phyloP scores from a whole-genome alignment of 2,329 filamentous ascomycete genomes.

The Metarhizium brunneum region DNA sequence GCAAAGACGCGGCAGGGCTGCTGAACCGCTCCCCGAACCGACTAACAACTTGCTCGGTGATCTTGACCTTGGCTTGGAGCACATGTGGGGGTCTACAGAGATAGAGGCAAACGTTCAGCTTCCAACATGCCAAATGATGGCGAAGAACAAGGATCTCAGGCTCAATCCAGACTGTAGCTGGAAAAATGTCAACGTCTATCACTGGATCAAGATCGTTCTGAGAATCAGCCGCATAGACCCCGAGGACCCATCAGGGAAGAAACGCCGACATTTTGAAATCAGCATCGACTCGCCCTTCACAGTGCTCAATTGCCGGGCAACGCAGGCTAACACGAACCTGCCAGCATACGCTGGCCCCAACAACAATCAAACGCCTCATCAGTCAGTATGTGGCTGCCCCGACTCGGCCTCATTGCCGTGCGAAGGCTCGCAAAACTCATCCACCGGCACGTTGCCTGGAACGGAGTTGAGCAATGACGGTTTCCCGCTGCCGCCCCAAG shows the following conservation, averaged over 20 bases:
- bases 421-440: slow-evolving; percentile 60
- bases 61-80: slow-evolving; percentile 59
- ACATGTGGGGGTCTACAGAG: slow-evolving; percentile 77
- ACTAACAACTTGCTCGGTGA: slow-evolving; percentile 72
- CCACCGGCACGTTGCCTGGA: slow-evolving; percentile 37
- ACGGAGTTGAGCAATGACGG: slow-evolving; percentile 24
- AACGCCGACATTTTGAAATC: slow-evolving; percentile 86
- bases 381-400: slow-evolving; percentile 45
- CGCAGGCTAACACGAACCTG: slow-evolving; percentile 76
- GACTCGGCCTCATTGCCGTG: slow-evolving; percentile 41
- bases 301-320: slow-evolving; percentile 87
- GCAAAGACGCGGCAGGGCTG: slow-evolving; percentile 26
- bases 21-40: slow-evolving; percentile 37
- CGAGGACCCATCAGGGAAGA: slow-evolving; percentile 59
- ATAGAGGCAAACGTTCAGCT: slow-evolving; percentile 92
- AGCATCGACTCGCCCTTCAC: slow-evolving; percentile 94
- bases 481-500: slow-evolving; percentile 41
- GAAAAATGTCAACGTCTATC: slow-evolving; percentile 86
- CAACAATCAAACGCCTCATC: slow-evolving; percentile 33
- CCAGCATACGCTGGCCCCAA: slow-evolving; percentile 62
- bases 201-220: slow-evolving; percentile 98
- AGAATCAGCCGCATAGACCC: slow-evolving; percentile 78
- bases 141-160: slow-evolving; percentile 54
- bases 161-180: slow-evolving; percentile 89
- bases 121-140: slow-evolving; percentile 80